Evolutionary conservation across 2,329 filamentous ascomycete species (phyloP).

Genomic region (Penicillium sp.): DNA sequence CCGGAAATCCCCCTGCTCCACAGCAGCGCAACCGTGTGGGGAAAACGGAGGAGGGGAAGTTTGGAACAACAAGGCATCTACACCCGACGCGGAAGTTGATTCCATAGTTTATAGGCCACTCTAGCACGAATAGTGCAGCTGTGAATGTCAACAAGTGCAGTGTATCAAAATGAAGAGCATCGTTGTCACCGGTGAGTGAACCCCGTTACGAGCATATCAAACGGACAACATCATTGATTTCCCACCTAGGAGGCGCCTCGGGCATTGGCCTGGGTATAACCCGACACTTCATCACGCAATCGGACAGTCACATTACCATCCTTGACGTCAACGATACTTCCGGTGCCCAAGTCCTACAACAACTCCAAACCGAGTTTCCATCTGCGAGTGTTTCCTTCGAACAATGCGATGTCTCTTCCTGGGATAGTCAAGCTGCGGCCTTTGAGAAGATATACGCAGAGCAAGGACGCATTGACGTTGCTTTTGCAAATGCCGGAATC

Average conservation of each 20-base stretch:
- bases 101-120: not conserved
- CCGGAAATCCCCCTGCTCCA: slow-evolving; percentile 23
- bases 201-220: not conserved
- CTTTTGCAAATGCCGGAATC: slow-evolving; percentile 60
- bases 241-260: slow-evolving; percentile 42
- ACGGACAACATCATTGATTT: slow-evolving; percentile 4
- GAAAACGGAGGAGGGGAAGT: slow-evolving; percentile 6
- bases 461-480: slow-evolving; percentile 52
- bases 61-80: not conserved
- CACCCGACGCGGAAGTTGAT: not conserved
- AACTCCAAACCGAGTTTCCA: slow-evolving; percentile 36
- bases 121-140: not conserved
- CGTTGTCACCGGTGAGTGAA: slow-evolving; percentile 38
- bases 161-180: slow-evolving; percentile 32
- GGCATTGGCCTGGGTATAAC: slow-evolving; percentile 47
- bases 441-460: slow-evolving; percentile 43
- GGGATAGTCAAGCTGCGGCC: slow-evolving; percentile 43
- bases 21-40: slow-evolving; percentile 11
- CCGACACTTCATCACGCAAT: slow-evolving; percentile 37
- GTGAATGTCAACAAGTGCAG: not conserved
- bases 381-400: slow-evolving; percentile 36
- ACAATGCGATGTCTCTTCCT: slow-evolving; percentile 43
- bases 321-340: slow-evolving; percentile 40
- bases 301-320: slow-evolving; percentile 41
- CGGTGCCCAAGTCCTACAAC: slow-evolving; percentile 29